Conservation (phyloP, 2,329 filamentous ascomycete genomes). For the Xylariaceae sp. region DNA sequence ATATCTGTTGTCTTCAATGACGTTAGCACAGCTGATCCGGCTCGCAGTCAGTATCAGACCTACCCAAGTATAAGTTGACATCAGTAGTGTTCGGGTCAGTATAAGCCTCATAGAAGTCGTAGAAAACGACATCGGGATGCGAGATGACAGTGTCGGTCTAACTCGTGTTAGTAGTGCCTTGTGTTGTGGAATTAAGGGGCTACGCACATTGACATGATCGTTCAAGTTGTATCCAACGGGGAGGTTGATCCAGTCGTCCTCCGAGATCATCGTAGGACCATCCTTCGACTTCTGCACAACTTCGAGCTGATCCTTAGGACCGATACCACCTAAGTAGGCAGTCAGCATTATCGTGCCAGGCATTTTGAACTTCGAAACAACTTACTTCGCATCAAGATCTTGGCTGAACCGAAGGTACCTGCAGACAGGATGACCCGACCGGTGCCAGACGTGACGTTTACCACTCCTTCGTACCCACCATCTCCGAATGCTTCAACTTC, state of each 20-base stretch:
- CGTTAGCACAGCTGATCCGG: not conserved
- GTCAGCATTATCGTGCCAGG: constrained; percentile 15
- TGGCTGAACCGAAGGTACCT: constrained; percentile 64
- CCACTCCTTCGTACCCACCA: constrained; percentile 52
- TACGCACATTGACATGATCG: constrained; percentile 46
- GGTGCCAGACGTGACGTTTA: constrained; percentile 53
- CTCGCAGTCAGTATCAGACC: constrained; percentile 10
- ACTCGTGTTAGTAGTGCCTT: not conserved
- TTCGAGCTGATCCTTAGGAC: constrained; percentile 54
- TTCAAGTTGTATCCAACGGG: constrained; percentile 56
- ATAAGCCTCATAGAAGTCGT: constrained; percentile 61
- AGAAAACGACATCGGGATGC: constrained; percentile 47
- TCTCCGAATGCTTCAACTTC: constrained; percentile 53
- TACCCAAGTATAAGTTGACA: constrained; percentile 40
- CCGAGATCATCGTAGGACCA: constrained; percentile 46
- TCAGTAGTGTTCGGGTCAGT: constrained; percentile 42
- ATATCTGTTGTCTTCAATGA: constrained; percentile 37
- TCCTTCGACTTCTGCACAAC: constrained; percentile 47
- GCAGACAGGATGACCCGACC: constrained; percentile 65
- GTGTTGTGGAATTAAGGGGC: not conserved
- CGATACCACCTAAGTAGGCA: constrained; percentile 46
- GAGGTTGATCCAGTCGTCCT: constrained; percentile 50
- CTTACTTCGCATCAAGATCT: constrained; percentile 60
- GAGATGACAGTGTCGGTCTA: constrained; percentile 44
- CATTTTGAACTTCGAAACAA: not conserved